Base-by-base conservation (phyloP, 768 basidiomycete genomes). In the Favolaschia claudopus region DNA sequence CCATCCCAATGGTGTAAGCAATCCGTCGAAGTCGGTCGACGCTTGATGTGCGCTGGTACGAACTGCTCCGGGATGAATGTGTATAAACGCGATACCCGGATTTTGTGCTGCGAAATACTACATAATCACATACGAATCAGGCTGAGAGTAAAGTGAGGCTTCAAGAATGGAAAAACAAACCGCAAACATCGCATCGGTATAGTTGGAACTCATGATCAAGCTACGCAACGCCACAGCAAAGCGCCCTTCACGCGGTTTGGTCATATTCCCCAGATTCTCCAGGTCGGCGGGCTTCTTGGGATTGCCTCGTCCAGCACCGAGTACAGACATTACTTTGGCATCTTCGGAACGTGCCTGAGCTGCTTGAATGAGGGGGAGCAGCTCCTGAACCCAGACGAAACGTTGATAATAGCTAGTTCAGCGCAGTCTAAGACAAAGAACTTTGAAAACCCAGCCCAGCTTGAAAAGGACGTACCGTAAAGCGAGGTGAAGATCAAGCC, bases 391-490 rank as follows among this genome's bases (percentile, higher is more conserved):
- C 56, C 74, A 74, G 50, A 72, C 71, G 67, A 67, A 74, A 15
- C 77, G 65, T 24, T 72, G 57, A 55, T 78, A 78, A 60, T 76
- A 76, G 28, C 74, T 72, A 50, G 74, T 73, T 55, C 56, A n/a
- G n/a, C n/a, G n/a, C n/a, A n/a, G n/a, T n/a, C n/a, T n/a, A n/a
- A n/a, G 28, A 5, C 7, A 27, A 28, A 15, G 22, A 22, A 19
- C 4, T 32, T 7, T 25, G 7, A 12, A 3, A n/a, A n/a, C n/a
- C n/a, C n/a, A n/a, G n/a, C n/a, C n/a, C n/a, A 32, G 33, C 14
- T n/a, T 17, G 29, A 39, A 42, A n/a, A 4, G 15, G 20, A 32
- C 53, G 22, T 14, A 60, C 59, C 59, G 52, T 37, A 61, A 24
- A 17, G 59, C 59, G 19, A 61, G 53, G 14, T 71, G 70, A 29